Base-by-base conservation (phyloP, 768 basidiomycete species). In the Galerina marginata region DNA sequence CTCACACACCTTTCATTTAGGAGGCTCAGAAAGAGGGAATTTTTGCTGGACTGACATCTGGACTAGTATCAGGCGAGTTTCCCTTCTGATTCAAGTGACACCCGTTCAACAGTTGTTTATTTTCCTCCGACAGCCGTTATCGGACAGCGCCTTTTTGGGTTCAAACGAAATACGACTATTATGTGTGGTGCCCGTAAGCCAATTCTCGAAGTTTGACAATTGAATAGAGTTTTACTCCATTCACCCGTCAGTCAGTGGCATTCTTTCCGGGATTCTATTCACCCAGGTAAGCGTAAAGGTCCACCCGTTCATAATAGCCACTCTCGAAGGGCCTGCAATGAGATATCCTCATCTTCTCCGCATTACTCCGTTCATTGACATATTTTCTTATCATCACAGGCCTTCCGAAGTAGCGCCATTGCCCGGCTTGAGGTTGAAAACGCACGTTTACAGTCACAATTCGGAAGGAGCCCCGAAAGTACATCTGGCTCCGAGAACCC, bases 11-110 rank as follows among this genome's bases (percentile, higher is more conserved):
- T 64, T 59, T 55, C 38, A n/a, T 63, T 45, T 65, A 92, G 90
- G 85, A 89, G 76, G 87, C 89, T 55, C 83, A 78, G 65, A 88
- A 86, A 70, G 89, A 89, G 73, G 90, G 88, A 59, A 57, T 85
- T 48, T 91, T 90, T 71, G 90, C 90, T 64, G 90, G 89, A 38
- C 78, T 91, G 39, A 85, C 89, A 47, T 83, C 86, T 45, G 90
- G 86, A 47, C 72, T 92, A 60, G 83, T 83, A 65, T 86, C 86
- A 83, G 88, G 90, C 82, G 75, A 82, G 85, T 73, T 68, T 55
- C 67, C 57, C n/a, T 46, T 54, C 36, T 40, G 44, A 67, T 63
- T 63, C 53, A 48, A 54, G 65, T 64, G 69, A 67, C 58, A 59
- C 63, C 70, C 62, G 60, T 59, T 68, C 49, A 62, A 54, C 56